Evolutionary conservation across 2,329 filamentous ascomycete species (phyloP).

Genomic region (Colletotrichum sp.): DNA sequence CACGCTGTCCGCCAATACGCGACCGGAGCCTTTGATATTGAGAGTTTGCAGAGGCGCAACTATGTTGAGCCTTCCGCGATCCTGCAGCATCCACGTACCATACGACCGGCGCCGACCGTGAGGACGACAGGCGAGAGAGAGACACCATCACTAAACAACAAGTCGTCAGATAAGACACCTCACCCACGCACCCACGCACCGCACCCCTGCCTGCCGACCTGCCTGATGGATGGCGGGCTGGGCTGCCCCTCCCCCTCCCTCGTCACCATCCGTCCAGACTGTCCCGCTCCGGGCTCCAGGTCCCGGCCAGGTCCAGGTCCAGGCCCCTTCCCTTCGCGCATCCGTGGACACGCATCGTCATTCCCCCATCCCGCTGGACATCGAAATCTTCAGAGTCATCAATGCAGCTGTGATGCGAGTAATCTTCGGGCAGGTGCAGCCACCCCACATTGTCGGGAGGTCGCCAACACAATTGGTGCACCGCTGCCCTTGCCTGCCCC

Average conservation of each 20-base stretch:
- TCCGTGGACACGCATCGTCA: not conserved
- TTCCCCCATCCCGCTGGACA: not conserved
- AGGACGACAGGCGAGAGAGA: not conserved
- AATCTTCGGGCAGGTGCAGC: conserved; percentile 5
- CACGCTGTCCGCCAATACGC: not conserved
- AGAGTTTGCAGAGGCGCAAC: not conserved
- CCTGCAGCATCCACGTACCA: not conserved
- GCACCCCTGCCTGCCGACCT: not conserved
- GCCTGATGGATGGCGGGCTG: not conserved
- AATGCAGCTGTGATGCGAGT: conserved; percentile 7
- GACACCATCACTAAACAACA: not conserved
- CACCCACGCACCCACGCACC: not conserved
- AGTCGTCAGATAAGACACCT: not conserved
- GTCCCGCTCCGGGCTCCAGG: not conserved
- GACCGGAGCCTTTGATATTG: not conserved
- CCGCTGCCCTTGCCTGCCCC: not conserved
- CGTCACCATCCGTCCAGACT: not conserved
- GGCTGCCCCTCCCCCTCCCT: not conserved
- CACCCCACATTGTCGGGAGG: not conserved
- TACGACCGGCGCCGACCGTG: not conserved
- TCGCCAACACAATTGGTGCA: not conserved
- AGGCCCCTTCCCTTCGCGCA: not conserved
- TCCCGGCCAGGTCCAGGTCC: not conserved
- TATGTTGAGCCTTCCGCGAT: not conserved
- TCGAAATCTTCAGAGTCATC: not conserved